Evolutionary conservation across 192 early-diverging fungal species (phyloP), one percentile per base, ranked within the genome.

Genomic region (Haplosporangium gracile): DNA sequence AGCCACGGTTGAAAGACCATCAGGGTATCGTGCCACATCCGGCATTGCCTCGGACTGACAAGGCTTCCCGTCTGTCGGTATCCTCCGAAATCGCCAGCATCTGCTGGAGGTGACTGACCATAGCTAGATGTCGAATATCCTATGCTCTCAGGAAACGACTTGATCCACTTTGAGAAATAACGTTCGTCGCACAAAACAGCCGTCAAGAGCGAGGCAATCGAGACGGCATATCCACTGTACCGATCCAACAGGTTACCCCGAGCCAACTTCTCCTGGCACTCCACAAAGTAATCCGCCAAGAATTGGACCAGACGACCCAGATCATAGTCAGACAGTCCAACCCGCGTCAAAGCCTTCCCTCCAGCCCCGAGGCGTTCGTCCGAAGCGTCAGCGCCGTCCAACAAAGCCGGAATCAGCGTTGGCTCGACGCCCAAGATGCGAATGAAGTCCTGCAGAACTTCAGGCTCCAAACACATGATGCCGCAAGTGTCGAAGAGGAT

Each of bases 401-500:
- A 68, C 26, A 86, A 70, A 0, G 75, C 84, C 2, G 84, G 84
- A 16, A 86, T 49, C 45, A 81, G 26, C 51, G 76, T 45, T 36
- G 84, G 84, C 65, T 86, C 84, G 7, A 78, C 84, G 32, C 84
- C 84, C 84, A 86, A 65, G 34, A 86, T 86, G 1, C 84, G 78
- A 22, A 81, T 81, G 53, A 78, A 86, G 32, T 86, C 84, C 49
- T 86, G 76, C 36, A 86, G 68, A 6, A 78, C 84, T 40, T 86
- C 84, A 11, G 84, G 84, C 45, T 86, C 84, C 15, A 86, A 16
- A 49, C 84, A 81, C 84, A 81, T 86, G 5, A 75, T 86, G 2
- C 78, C 84, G 34, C 84, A 86, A 16, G 84, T 86, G 65, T 86
- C 72, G 32, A 86, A 86, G 6, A 86, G 53, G 65, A 81, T 86